Base-by-base conservation (phyloP, 2,329 filamentous ascomycete genomes). In the Sarocladium kiliense region DNA sequence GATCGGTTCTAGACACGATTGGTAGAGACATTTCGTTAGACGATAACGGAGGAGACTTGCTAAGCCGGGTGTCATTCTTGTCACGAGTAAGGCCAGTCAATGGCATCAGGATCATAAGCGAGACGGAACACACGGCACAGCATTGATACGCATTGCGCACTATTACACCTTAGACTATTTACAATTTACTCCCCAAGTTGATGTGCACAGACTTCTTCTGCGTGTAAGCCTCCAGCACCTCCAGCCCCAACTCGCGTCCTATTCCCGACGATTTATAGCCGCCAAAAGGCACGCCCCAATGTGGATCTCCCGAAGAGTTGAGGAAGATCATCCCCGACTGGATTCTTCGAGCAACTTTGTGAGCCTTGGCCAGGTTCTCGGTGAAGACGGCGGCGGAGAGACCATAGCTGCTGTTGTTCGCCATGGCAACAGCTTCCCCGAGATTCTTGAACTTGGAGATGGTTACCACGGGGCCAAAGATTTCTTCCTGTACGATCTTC, bases 361-460 rank as follows among this genome's bases (percentile, higher is more conserved):
- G 67, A 14, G 70, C 70, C 49, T 63, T 63, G 16, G 61, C 70
- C 41, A 83, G 71, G 61, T 82, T 75, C 59, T 77, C 69, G 0
- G 80, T 83, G 59, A 82, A 85, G 4, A 85, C 67, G 0, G 79
- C 76, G 2, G 76, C 75, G 3, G 78, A 77, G 0, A 84, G 70
- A 9, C 80, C 80, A 57, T 83, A 82, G 0, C 70, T 76, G 1
- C 74, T 77, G 60, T 81, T 59, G 18, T 68, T 66, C 3, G 66
- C 66, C 42, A 63, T 65, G 25, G 65, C 60, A 23, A 79, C 58
- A 0, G 73, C 77, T 54, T 79, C 75, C 27, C 74, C 72, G 58
- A 79, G 75, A 1, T 68, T 70, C 60, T 74, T 74, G 68, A 80
- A 80, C 1, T 69, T 71, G 41, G 65, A 65, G 55, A 79, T 72